Conservation (phyloP, 352 stramenopile genomes). For the Phytophthora pistaciae region DNA sequence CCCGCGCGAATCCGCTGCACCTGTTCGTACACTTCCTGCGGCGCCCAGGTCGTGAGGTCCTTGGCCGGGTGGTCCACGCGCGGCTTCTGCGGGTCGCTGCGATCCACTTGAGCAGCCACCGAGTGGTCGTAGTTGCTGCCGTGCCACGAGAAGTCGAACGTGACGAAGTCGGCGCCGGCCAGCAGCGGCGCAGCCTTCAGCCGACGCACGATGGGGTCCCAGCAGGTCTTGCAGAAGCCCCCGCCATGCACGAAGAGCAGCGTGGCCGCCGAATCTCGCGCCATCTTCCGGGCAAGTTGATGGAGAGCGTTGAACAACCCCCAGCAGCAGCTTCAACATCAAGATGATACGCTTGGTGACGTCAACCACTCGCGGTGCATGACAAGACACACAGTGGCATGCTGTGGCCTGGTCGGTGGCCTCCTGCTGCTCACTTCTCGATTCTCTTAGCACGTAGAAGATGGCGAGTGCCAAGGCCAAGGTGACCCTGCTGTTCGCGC, state of each 20-base stretch:
- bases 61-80: constrained; percentile 50
- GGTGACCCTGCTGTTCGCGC: constrained; percentile 54
- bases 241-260: constrained; percentile 56
- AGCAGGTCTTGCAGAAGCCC: constrained; percentile 50
- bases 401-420: background rate
- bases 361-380: constrained; percentile 22
- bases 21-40: constrained; percentile 33
- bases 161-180: constrained; percentile 30
- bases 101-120: constrained; percentile 25
- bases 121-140: constrained; percentile 46
- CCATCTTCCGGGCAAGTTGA: constrained; percentile 13
- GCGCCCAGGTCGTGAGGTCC: constrained; percentile 35
- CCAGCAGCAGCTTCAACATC: constrained; percentile 26
- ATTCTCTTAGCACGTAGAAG: background rate
- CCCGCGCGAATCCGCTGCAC: constrained; percentile 32
- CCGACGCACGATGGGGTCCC: constrained; percentile 53
- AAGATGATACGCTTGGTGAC: constrained; percentile 19
- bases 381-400: constrained; percentile 25
- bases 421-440: constrained; percentile 1
- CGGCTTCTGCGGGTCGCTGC: constrained; percentile 35
- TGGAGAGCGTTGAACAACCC: constrained; percentile 1
- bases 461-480: constrained; percentile 30
- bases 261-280: constrained; percentile 21
- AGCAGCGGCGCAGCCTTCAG: constrained; percentile 41
- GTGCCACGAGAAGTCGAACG: constrained; percentile 56